Conservation (phyloP, 306 rosid genomes). For the peach (Prunus persica) region DNA sequence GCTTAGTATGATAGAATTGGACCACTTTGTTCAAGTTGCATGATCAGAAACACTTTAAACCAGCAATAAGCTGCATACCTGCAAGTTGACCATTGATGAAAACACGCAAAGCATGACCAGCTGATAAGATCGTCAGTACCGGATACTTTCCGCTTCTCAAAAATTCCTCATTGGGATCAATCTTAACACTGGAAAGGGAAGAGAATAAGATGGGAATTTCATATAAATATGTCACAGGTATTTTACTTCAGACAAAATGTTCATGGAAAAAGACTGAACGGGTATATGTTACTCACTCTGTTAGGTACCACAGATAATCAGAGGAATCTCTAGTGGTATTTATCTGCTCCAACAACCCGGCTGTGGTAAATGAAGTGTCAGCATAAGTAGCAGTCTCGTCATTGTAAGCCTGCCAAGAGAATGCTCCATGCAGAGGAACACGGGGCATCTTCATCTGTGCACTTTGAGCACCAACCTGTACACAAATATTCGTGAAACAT, state of each 20-base stretch:
- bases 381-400: constrained; percentile 70
- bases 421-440: constrained; percentile 81
- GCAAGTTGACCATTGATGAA: constrained; percentile 72
- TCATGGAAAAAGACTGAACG: background rate
- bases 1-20: background rate
- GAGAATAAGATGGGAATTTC: constrained; percentile 3
- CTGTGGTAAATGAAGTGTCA: constrained; percentile 65
- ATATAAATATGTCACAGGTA: constrained; percentile 7
- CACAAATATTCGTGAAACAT: constrained; percentile 11
- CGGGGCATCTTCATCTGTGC: constrained; percentile 84
- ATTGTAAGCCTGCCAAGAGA: constrained; percentile 79
- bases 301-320: constrained; percentile 94
- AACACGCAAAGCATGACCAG: constrained; percentile 97
- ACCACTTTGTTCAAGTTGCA: background rate
- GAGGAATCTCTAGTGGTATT: constrained; percentile 89
- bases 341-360: constrained; percentile 87
- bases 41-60: background rate
- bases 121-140: constrained; percentile 70
- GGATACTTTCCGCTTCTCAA: constrained; percentile 71
- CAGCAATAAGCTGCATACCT: constrained; percentile 44
- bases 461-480: constrained; percentile 81
- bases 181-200: constrained; percentile 57
- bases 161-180: constrained; percentile 67
- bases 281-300: constrained; percentile 74
- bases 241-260: background rate